These are phyloP conservation scores for Epichloe sp. DNA, from an alignment of 2,329 filamentous ascomycete genomes.

Conservation along the genomic window DNA sequence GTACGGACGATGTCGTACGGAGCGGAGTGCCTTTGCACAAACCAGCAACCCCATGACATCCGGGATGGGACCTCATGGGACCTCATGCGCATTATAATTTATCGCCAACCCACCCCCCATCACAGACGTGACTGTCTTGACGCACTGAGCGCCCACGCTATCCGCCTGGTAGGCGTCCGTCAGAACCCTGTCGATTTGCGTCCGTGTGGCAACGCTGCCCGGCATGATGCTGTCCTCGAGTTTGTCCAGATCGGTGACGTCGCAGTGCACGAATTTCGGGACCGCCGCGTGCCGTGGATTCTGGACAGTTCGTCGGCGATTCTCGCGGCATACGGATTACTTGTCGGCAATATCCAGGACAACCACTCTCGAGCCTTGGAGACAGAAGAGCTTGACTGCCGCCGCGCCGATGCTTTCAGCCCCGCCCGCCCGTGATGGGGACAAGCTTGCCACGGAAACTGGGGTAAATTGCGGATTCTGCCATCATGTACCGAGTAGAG, in stretches of 20 bases:
- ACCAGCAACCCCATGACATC: no score
- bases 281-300: slow-evolving; percentile 8
- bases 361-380: slow-evolving; percentile 30
- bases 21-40: no score
- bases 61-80: no score
- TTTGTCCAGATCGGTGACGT: slow-evolving; percentile 24
- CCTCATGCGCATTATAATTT: not conserved
- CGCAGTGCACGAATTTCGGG: slow-evolving; percentile 29
- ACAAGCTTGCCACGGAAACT: slow-evolving; percentile 17
- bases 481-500: no score
- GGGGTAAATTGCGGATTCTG: no score
- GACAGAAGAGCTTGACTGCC: slow-evolving; percentile 29
- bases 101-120: slow-evolving; percentile 20
- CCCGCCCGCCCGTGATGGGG: slow-evolving; percentile 31
- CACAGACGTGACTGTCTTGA: slow-evolving; percentile 23
- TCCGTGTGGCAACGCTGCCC: slow-evolving; percentile 31
- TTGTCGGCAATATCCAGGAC: slow-evolving; percentile 28
- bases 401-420: slow-evolving; percentile 33
- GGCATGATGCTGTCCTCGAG: slow-evolving; percentile 30
- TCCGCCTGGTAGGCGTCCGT: slow-evolving; percentile 27
- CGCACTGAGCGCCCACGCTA: slow-evolving; percentile 15
- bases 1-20: no score
- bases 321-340: slow-evolving; percentile 17
- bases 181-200: slow-evolving; percentile 29
- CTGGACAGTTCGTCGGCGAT: slow-evolving; percentile 12